phyloP scores from a whole-genome alignment of 495 filamentous ascomycete genomes.

The Aspergillus conjunctus region DNA sequence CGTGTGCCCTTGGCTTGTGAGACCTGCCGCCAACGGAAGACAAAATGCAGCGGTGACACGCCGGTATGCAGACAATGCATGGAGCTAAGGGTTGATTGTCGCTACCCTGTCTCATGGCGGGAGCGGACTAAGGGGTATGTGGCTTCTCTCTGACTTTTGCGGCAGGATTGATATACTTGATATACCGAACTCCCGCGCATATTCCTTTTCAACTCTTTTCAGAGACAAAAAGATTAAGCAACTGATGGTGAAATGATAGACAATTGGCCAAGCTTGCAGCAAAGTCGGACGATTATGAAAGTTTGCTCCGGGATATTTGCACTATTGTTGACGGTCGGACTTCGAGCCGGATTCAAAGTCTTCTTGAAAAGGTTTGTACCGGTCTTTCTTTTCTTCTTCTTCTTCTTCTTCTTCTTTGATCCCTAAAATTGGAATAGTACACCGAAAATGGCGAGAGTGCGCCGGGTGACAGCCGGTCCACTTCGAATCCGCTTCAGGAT shows the following conservation, averaged over 20 bases:
- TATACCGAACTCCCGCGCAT: too few relatives aligned
- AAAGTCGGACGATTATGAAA: slow-evolving; percentile 54
- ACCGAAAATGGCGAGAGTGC: slow-evolving; percentile 27
- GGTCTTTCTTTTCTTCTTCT: background rate
- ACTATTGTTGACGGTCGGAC: slow-evolving; percentile 35
- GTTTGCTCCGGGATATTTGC: slow-evolving; percentile 45
- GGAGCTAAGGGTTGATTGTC: slow-evolving; percentile 51
- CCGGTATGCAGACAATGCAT: slow-evolving; percentile 61
- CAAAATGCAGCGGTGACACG: slow-evolving; percentile 62
- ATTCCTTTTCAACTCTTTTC: too few relatives aligned
- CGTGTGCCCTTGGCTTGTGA: slow-evolving; percentile 64
- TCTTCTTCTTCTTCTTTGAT: slow-evolving; percentile 1
- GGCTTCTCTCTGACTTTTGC: background rate
- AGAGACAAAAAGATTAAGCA: too few relatives aligned
- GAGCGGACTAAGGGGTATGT: slow-evolving; percentile 58
- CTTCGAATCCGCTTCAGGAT: slow-evolving; percentile 34
- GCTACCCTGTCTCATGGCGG: slow-evolving; percentile 60
- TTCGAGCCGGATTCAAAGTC: slow-evolving; percentile 39
- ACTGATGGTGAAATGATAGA: slow-evolving; percentile 23
- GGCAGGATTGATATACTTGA: background rate
- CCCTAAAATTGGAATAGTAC: slow-evolving; percentile 17
- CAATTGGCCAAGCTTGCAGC: slow-evolving; percentile 47
- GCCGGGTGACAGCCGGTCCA: slow-evolving; percentile 34
- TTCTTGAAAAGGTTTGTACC: slow-evolving; percentile 45
- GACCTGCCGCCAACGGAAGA: slow-evolving; percentile 70